Evolutionary conservation across 2,329 filamentous ascomycete species (phyloP), one percentile per base, ranked within the genome.

Genomic region (Acarospora socialis): DNA sequence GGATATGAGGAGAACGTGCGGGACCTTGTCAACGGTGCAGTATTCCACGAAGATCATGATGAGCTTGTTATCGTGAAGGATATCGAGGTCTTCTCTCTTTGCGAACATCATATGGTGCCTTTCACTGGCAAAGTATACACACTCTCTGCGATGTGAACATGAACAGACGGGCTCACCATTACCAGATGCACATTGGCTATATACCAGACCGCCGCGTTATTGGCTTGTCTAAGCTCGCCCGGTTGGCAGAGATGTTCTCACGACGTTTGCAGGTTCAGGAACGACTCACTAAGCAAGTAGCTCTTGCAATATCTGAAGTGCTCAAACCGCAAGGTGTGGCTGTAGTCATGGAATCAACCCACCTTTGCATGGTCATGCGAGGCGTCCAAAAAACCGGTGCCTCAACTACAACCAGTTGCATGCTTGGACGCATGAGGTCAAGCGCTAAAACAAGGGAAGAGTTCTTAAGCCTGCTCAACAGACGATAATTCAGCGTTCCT

Each of bases 341-440:
- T 13, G 90, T 98, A 2, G 87, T 98, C 37, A 93, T 98, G 78
- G 90, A 98, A 52, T 92, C 82, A 9, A 86, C 75, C 49, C 90
- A 98, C 59, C 64, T 95, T 28, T 98, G 90, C 65, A 98, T 95
- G 87, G 84, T 93, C 10, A 95, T 94, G 86, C 74, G 90, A 28
- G 90, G 90, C n/a, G 87, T 98, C 7, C 73, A 94, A 53, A 94
- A 98, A 66, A 84, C 83, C 0, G 72, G 68, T 23, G 77, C 81
- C 30, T 79, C 72, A 12, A 95, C 90, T 5, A 90, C 92, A 21
- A 98, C 90, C 12, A 94, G 84, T 61, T 95, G 87, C 54, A 92
- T 98, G 59, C 70, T 95, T n/a, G 90, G 90, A 22, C 86, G 84
- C 48, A 92, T 98, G 66, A 77, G 93, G 51, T 77, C 77, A 38